Conservation (phyloP, 2,329 filamentous ascomycete species). For the Aspergillus sp. region DNA sequence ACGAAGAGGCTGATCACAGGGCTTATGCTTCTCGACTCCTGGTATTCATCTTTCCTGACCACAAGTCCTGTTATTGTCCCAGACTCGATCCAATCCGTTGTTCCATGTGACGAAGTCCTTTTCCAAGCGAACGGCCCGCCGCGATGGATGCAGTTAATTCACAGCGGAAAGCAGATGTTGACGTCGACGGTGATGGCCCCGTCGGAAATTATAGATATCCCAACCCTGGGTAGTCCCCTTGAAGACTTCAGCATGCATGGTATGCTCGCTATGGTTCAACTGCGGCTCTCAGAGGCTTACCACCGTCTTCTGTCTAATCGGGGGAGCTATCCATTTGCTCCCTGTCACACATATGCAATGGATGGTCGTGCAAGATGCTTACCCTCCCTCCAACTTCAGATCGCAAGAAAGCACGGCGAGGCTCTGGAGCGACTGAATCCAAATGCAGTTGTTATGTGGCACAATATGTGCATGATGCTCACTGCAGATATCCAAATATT, state of each 20-base stretch:
- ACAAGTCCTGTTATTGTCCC: slow-evolving; percentile 41
- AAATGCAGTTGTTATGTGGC: slow-evolving; percentile 46
- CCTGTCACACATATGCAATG: slow-evolving; percentile 40
- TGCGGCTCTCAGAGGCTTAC: slow-evolving; percentile 37
- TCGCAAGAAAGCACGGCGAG: slow-evolving; percentile 32
- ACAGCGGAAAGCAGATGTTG: slow-evolving; percentile 26
- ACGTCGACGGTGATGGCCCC: slow-evolving; percentile 28
- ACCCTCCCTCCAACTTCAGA: slow-evolving; percentile 25
- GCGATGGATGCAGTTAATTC: slow-evolving; percentile 32
- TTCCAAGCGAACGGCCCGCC: slow-evolving; percentile 35
- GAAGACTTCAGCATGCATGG: slow-evolving; percentile 32
- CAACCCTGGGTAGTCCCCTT: slow-evolving; percentile 22
- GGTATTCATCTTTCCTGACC: slow-evolving; percentile 42
- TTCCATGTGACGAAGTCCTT: slow-evolving; percentile 39
- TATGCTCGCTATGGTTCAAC: slow-evolving; percentile 33
- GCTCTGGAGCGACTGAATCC: slow-evolving; percentile 38
- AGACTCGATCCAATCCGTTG: slow-evolving; percentile 40
- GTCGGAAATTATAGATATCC: slow-evolving; percentile 28
- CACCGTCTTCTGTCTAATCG: slow-evolving; percentile 35
- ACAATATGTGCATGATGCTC: slow-evolving; percentile 46
- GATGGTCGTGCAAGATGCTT: slow-evolving; percentile 39
- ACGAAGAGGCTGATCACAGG: slow-evolving; percentile 44
- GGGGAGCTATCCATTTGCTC: slow-evolving; percentile 34
- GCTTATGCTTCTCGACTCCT: slow-evolving; percentile 40
- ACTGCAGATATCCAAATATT: slow-evolving; percentile 47